These are phyloP conservation scores for Apiospora malaysiana DNA, from an alignment of 2,329 filamentous ascomycete species.

Conservation along the genomic window DNA sequence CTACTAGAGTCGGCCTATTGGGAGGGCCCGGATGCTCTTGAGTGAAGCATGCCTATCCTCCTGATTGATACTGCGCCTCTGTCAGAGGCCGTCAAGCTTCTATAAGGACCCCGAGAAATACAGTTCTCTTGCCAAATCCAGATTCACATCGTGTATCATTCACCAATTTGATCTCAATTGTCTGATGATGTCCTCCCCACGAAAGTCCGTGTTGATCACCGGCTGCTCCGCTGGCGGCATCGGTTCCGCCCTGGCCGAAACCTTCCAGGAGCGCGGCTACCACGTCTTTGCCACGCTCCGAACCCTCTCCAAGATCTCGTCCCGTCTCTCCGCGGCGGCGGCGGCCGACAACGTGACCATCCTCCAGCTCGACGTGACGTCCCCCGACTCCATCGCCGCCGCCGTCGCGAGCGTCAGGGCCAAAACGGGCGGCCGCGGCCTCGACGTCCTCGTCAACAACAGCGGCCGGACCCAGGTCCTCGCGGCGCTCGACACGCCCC, in stretches of 20 bases:
- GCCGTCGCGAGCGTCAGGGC: slow-evolving; percentile 23
- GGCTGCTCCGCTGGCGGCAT: slow-evolving; percentile 23
- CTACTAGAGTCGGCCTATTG: not conserved
- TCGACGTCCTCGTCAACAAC: slow-evolving; percentile 22
- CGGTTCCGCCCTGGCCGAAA: slow-evolving; percentile 20
- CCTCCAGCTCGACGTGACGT: slow-evolving; percentile 16
- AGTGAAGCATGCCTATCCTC: not conserved
- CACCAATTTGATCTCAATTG: not conserved
- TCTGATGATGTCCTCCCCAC: not conserved
- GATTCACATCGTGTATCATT: not conserved
- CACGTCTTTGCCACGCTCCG: slow-evolving; percentile 24
- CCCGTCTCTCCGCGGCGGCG: not conserved
- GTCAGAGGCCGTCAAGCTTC: too few species aligned
- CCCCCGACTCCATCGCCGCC: slow-evolving; percentile 9
- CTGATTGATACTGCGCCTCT: not conserved
- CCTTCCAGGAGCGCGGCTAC: slow-evolving; percentile 22
- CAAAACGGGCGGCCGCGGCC: slow-evolving; percentile 21
- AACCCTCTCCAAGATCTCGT: slow-evolving; percentile 7
- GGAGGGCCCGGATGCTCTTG: not conserved
- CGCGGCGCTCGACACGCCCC: slow-evolving; percentile 4
- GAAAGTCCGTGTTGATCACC: slow-evolving; percentile 21
- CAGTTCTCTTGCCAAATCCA: not conserved
- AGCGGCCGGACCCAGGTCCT: not conserved
- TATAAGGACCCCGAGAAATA: not conserved
- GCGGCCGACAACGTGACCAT: not conserved